phyloP scores from a whole-genome alignment of 371 early-diverging fungal species.

The Apophysomyces trapeziformis region DNA sequence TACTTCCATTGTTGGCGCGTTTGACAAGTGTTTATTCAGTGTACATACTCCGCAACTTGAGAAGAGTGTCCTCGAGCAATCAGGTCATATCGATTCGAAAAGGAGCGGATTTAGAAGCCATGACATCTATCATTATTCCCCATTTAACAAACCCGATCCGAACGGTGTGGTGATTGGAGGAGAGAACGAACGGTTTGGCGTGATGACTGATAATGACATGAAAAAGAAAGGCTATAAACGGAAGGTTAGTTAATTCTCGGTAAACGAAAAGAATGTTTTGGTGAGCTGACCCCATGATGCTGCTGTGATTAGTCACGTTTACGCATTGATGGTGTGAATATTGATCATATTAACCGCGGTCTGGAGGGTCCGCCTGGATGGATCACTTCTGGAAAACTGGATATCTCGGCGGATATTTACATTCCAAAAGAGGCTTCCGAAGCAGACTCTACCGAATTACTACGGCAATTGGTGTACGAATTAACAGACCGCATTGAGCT shows the following conservation, averaged over 20 bases:
- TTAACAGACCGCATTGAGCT: constrained; percentile 81
- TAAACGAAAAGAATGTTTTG: neutral
- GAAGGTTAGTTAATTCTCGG: constrained; percentile 24
- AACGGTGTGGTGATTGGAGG: constrained; percentile 55
- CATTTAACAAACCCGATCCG: constrained; percentile 48
- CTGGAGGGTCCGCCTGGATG: constrained; percentile 92
- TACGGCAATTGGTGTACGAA: constrained; percentile 75
- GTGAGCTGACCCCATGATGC: no score
- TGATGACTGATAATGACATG: constrained; percentile 50
- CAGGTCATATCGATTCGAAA: constrained; percentile 47
- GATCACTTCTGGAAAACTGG: constrained; percentile 90
- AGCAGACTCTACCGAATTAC: constrained; percentile 54
- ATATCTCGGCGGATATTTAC: constrained; percentile 76
- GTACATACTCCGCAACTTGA: constrained; percentile 83
- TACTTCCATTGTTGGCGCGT: constrained; percentile 89
- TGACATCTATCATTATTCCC: constrained; percentile 53
- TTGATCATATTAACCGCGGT: constrained; percentile 89
- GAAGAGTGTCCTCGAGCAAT: constrained; percentile 53
- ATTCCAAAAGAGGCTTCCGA: constrained; percentile 70
- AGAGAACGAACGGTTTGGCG: constrained; percentile 48
- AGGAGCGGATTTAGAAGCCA: constrained; percentile 42
- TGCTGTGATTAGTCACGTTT: constrained; percentile 66
- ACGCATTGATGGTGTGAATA: constrained; percentile 89
- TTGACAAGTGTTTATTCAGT: constrained; percentile 93
- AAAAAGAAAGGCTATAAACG: constrained; percentile 52